Evolutionary conservation across 1,139 yeast genomes (phyloP).

Genomic region (Candida dubliniensis): DNA sequence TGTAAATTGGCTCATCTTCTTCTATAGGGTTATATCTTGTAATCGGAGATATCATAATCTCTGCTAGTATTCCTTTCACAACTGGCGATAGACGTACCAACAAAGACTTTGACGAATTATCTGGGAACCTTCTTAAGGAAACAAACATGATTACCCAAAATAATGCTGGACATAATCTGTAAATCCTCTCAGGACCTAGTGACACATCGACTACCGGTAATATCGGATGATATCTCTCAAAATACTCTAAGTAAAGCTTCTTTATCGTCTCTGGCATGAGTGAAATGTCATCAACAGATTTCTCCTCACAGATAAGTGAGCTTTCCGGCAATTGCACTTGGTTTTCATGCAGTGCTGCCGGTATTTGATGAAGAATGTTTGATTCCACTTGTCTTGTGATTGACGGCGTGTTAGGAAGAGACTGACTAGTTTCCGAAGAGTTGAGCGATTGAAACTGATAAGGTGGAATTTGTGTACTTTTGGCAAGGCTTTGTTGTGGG

Average conservation of each 20-base stretch:
- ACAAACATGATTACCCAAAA: conserved; percentile 94
- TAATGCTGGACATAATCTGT: conserved; percentile 76
- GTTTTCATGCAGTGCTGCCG: conserved; percentile 1
- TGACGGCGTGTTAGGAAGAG: conserved; percentile 38
- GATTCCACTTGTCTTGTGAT: conserved; percentile 18
- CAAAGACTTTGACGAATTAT: conserved; percentile 36
- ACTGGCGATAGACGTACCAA: conserved; percentile 62
- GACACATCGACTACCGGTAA: conserved; percentile 82
- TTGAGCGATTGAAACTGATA: conserved; percentile 4
- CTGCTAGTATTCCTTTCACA: conserved; percentile 77
- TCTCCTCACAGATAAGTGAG: conserved; percentile 56
- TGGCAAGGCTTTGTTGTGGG: conserved; percentile 2
- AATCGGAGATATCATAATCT: conserved; percentile 86
- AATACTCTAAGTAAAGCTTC: conserved; percentile 69
- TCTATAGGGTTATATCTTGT: conserved; percentile 77
- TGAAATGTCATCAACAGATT: conserved; percentile 65
- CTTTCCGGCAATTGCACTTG: conserved; percentile 33
- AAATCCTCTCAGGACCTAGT: conserved; percentile 79
- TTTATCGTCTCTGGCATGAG: conserved; percentile 61
- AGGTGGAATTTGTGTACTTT: background rate
- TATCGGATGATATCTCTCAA: conserved; percentile 73
- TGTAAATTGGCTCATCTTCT: conserved; percentile 75
- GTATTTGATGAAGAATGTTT: background rate
- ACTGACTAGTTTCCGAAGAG: conserved; percentile 24
- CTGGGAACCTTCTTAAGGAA: conserved; percentile 62